Evolutionary conservation across 192 early-diverging fungal genomes (phyloP), one percentile per base, ranked within the genome.

Genomic region (Phycomyces blakesleeanus): DNA sequence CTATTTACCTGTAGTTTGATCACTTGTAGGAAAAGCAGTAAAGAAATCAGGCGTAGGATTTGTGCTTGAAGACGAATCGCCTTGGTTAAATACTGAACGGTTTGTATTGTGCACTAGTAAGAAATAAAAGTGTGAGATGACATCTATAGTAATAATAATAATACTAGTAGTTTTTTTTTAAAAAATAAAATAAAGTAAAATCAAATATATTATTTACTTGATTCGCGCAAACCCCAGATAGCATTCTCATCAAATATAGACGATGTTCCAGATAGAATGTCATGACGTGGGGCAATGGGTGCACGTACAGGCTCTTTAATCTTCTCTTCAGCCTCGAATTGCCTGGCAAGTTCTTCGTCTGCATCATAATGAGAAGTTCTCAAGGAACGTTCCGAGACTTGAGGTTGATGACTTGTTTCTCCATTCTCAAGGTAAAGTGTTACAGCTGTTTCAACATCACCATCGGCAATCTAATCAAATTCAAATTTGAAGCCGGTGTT

Each of bases 371-470:
- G 68, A 5, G 71, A 58, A 29, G 58, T 39, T 44, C 61, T 16
- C 59, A 40, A 20, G 14, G 50, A 57, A 12, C 50, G 63, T 50
- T 49, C 44, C 18, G 62, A 26, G 57, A 53, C 58, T 63, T 64
- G 56, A 39, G 57, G 64, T 49, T 62, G 70, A 12, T 38, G 75
- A n/a, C 82, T 76, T 49, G 68, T 75, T 10, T 86, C 91, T 18
- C 83, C 91, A 64, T 83, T 92, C 64, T 93, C 93, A 66, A 93
- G 78, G 70, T 85, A 97, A n/a, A 97, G 72, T 40, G 86, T 72
- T 44, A 97, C 74, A 4, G 93, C 95, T 20, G 78, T 79, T 52
- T 93, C 87, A 2, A 92, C 76, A 61, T 87, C 77, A 27, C 86
- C 86, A 38, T 92, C 89, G 1, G 89, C 68, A 21, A 94, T 81